A percentile compares a stretch with the other conserved stretches of the same genome.
Evolutionary conservation across 176 grass and related monocot species (phyloP).

Genomic region (Thalia dealbata): DNA sequence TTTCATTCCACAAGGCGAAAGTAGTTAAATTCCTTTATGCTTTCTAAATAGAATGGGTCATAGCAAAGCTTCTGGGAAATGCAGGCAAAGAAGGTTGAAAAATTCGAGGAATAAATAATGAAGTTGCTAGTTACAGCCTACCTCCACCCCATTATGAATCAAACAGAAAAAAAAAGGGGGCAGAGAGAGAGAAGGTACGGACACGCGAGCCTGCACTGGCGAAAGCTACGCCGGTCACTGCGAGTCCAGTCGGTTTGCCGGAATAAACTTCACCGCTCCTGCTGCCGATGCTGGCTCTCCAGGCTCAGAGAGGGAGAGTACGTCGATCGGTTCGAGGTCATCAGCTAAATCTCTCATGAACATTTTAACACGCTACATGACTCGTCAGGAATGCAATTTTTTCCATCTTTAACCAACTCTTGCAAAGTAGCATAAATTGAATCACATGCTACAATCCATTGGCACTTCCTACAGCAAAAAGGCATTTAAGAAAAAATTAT

Average conservation of each 20-base stretch:
- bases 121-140: background rate
- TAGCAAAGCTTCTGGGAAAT: background rate
- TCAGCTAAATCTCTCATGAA: no score
- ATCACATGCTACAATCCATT: no score
- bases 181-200: background rate
- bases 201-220: conserved; percentile 80
- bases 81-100: no score
- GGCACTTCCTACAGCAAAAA: no score
- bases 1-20: background rate
- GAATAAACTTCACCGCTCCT: conserved; percentile 45
- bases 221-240: conserved; percentile 53
- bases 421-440: no score
- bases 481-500: no score
- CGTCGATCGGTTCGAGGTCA: conserved; percentile 28
- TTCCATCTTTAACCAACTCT: no score
- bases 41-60: background rate
- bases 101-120: no score
- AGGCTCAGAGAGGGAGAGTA: conserved; percentile 43
- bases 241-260: conserved; percentile 55
- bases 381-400: no score
- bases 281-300: conserved; percentile 35
- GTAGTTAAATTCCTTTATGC: background rate
- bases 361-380: no score
- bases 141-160: background rate
- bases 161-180: background rate